These are phyloP conservation scores for Auriscalpium vulgare DNA, from an alignment of 768 basidiomycete species.

Conservation along the genomic window DNA sequence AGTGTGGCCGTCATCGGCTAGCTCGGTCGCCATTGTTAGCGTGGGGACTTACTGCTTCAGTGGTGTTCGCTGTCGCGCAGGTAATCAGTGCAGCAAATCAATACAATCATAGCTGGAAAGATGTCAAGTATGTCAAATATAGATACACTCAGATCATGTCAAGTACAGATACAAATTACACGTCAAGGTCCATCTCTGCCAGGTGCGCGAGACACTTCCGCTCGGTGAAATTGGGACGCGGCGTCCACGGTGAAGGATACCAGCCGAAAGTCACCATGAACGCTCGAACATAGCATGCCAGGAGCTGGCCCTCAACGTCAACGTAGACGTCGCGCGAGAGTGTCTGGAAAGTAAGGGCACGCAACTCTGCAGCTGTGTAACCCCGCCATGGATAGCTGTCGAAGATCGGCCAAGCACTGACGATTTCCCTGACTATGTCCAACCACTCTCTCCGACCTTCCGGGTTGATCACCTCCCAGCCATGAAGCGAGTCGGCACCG, in stretches of 20 bases:
- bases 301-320: background rate
- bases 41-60: too few species aligned
- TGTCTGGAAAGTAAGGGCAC: background rate
- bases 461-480: background rate
- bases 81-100: too few species aligned
- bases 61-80: too few species aligned
- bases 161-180: background rate
- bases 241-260: background rate
- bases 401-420: background rate
- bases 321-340: background rate
- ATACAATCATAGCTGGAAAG: too few species aligned
- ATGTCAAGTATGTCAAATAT: too few species aligned
- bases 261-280: background rate
- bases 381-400: background rate
- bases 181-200: too few species aligned
- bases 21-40: too few species aligned
- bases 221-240: background rate
- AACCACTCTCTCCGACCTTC: background rate
- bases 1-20: too few species aligned
- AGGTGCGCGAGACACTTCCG: too few species aligned
- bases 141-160: too few species aligned
- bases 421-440: background rate
- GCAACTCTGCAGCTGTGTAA: background rate
- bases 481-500: background rate
- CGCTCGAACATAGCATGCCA: background rate